Evolutionary conservation across 2,329 filamentous ascomycete species (phyloP).

Genomic region (Diaporthe destruens): DNA sequence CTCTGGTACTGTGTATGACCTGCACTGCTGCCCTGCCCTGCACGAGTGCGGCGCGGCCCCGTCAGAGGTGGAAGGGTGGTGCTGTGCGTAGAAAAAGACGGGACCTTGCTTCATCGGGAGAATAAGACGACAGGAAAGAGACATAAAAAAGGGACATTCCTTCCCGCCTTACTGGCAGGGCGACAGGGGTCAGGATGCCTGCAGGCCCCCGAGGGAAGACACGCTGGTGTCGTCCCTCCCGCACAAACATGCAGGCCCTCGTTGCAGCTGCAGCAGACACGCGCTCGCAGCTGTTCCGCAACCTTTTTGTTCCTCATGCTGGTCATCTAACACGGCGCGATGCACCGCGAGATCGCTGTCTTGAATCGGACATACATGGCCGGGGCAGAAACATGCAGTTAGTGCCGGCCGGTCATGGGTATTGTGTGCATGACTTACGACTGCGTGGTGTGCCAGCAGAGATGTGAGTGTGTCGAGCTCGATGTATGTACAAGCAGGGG

Average conservation of each 20-base stretch:
- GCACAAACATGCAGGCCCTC: constrained; percentile 28
- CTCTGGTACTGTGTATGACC: not conserved
- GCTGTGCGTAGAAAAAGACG: constrained; percentile 20
- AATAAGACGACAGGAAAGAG: constrained; percentile 8
- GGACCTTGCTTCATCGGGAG: constrained; percentile 28
- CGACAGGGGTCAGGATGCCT: constrained; percentile 9
- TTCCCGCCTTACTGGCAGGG: constrained; percentile 20
- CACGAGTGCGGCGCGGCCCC: constrained; percentile 28
- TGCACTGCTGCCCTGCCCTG: constrained; percentile 19
- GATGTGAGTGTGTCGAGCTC: not conserved
- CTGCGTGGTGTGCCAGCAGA: constrained; percentile 6
- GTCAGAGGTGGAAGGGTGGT: constrained; percentile 5
- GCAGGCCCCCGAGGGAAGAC: constrained; percentile 30
- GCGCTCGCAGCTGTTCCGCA: constrained; percentile 31
- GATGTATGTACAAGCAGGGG: not conserved
- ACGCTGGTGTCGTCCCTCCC: constrained; percentile 26
- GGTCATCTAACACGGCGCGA: constrained; percentile 41
- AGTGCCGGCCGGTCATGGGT: constrained; percentile 30
- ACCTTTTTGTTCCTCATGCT: constrained; percentile 29
- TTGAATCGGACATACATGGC: constrained; percentile 42
- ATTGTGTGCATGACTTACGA: constrained; percentile 20
- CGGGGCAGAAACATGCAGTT: constrained; percentile 40
- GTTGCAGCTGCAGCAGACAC: constrained; percentile 32
- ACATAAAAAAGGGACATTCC: constrained; percentile 7
- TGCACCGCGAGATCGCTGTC: constrained; percentile 41